Evolutionary conservation across 2,329 filamentous ascomycete species (phyloP).

Genomic region (Nigrograna mackinnonii): DNA sequence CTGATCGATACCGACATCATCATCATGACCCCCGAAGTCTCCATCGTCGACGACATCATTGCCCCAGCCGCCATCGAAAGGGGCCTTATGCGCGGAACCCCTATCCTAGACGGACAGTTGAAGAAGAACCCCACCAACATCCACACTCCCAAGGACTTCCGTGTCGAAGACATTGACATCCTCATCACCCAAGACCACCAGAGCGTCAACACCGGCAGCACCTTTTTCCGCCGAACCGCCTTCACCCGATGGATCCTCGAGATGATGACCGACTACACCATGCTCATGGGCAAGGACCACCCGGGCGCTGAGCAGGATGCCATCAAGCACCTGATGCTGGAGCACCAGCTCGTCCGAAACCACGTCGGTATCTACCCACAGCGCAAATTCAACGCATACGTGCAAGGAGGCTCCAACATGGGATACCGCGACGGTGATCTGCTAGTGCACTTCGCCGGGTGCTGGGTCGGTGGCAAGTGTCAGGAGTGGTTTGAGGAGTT

Average conservation of each 20-base stretch:
- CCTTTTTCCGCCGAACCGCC: constrained; percentile 42
- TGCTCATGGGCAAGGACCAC: constrained; percentile 39
- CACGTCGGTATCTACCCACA: constrained; percentile 42
- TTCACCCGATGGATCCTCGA: constrained; percentile 43
- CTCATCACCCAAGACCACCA: constrained; percentile 46
- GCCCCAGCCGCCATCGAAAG: constrained; percentile 34
- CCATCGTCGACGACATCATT: constrained; percentile 36
- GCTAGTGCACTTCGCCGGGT: constrained; percentile 46
- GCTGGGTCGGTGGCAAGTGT: constrained; percentile 42
- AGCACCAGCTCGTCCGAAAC: constrained; percentile 41
- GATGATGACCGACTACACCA: constrained; percentile 42
- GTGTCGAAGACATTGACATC: constrained; percentile 41
- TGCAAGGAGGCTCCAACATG: constrained; percentile 38
- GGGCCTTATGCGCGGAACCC: constrained; percentile 27
- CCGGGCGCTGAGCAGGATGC: constrained; percentile 40
- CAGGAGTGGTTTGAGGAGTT: constrained; percentile 39
- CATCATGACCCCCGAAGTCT: constrained; percentile 41
- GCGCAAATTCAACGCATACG: constrained; percentile 43
- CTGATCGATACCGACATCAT: constrained; percentile 47
- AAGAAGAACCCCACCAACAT: constrained; percentile 31
- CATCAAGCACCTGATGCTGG: constrained; percentile 36
- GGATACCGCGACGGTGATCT: constrained; percentile 43
- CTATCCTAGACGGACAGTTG: constrained; percentile 29
- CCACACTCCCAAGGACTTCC: constrained; percentile 26
- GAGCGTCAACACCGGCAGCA: constrained; percentile 44